Evolutionary conservation across 371 early-diverging fungal species (phyloP), one percentile per base, ranked within the genome.

Genomic region (Zychaea mexicana): DNA sequence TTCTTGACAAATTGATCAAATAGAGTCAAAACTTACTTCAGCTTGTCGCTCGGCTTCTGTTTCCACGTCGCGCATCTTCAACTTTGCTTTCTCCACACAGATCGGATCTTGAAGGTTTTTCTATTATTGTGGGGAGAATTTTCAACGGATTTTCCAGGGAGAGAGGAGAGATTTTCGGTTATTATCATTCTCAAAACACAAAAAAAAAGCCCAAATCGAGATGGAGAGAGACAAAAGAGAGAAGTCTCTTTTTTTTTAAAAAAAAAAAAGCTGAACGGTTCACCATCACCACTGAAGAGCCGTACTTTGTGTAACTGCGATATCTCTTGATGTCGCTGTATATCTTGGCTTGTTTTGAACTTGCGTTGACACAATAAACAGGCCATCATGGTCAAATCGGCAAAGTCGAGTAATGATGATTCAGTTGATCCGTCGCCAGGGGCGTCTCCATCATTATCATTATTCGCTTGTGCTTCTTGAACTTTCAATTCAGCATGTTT

Each of bases 301-400:
- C 76, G 32, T 72, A 85, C 88, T 75, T 89, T 88, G 76, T 90
- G 91, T 30, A 90, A 76, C 27, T 84, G 85, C 12, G 91, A 90
- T 36, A 83, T 65, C 7, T 75, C 65, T 63, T 88, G 84, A 60
- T 90, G 91, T 60, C 84, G 83, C 21, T 73, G 65, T 46, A 90
- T 63, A 45, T 88, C 89, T 47, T 80, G 73, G 4, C 69, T 52
- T 1, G 80, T 63, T 64, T 88, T 89, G 64, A 90, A 84, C 38
- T 85, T 85, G n/a, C 91, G 76, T 66, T 90, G 87, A 61, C 91
- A 90, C 9, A 90, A 68, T 7, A 90, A 52, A 64, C 91, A 90
- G 26, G 86, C 85, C 61, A 79, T 70, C 19, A 83, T 55, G 12
- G 63, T 62, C 26, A 84, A 58, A 62, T 88, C 88, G 38, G 78